phyloP scores from a whole-genome alignment of 2,329 filamentous ascomycete species.

The Monosporascus sp. region DNA sequence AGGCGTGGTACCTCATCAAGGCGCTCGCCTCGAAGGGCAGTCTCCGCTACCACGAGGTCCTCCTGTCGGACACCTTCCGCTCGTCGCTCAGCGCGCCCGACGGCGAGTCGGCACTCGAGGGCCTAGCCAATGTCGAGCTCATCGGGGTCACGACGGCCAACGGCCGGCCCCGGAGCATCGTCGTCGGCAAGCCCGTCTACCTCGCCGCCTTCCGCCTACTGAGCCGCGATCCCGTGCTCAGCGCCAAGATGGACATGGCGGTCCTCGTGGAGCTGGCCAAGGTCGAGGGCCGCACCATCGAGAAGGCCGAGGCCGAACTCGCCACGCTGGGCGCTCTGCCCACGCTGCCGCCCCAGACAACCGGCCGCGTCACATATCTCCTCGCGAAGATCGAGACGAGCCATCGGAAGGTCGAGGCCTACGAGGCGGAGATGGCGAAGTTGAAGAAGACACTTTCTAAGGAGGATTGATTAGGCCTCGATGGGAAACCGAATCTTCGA shows the following conservation, averaged over 20 bases:
- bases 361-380: constrained; percentile 64
- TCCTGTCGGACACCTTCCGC: constrained; percentile 72
- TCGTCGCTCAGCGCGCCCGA: constrained; percentile 48
- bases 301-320: constrained; percentile 75
- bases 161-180: constrained; percentile 73
- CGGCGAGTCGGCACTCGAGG: constrained; percentile 71
- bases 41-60: constrained; percentile 79
- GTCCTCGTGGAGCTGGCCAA: constrained; percentile 64
- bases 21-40: constrained; percentile 62
- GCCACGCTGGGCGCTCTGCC: constrained; percentile 63
- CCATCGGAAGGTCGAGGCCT: constrained; percentile 68
- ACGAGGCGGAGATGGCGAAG: constrained; percentile 64
- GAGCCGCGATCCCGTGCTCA: constrained; percentile 65
- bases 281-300: constrained; percentile 67
- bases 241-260: constrained; percentile 67
- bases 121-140: constrained; percentile 78
- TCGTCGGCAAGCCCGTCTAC: constrained; percentile 83
- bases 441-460: constrained; percentile 65
- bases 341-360: constrained; percentile 63
- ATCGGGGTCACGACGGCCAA: constrained; percentile 69
- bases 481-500: too few relatives aligned
- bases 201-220: constrained; percentile 74
- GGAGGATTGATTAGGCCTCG: constrained; percentile 16
- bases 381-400: constrained; percentile 66
- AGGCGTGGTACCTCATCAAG: constrained; percentile 87